A percentile compares a stretch with the other conserved stretches of the same genome.
These are phyloP conservation scores for Dictyostelium brefeldianum DNA, from an alignment of 78 protist genomes.

Conservation along the genomic window DNA sequence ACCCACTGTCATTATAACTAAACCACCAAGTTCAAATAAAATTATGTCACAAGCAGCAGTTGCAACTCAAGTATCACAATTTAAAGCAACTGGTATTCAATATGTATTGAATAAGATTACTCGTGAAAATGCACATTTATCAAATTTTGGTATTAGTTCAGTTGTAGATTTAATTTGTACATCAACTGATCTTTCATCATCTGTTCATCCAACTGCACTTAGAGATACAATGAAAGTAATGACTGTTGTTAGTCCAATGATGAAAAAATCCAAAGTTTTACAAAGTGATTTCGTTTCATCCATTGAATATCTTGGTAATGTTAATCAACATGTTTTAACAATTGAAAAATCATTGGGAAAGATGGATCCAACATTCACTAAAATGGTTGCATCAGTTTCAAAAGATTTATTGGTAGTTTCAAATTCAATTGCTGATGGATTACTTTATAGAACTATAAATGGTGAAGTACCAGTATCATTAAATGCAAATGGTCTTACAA, in stretches of 20 bases:
- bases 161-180: slow-evolving; percentile 35
- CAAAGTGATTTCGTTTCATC: slow-evolving; percentile 29
- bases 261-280: slow-evolving; percentile 8
- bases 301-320: slow-evolving; percentile 7
- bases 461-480: slow-evolving; percentile 51
- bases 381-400: background rate
- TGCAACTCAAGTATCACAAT: background rate
- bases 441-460: background rate
- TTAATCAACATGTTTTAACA: background rate
- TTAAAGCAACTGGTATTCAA: slow-evolving; percentile 25
- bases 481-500: slow-evolving; percentile 35
- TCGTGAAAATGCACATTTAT: background rate
- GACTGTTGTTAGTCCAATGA: background rate
- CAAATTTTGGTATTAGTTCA: slow-evolving; percentile 14
- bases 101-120: background rate
- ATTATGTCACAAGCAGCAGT: slow-evolving; percentile 12
- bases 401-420: background rate
- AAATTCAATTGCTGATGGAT: slow-evolving; percentile 23
- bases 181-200: slow-evolving; percentile 15
- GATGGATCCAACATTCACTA: background rate
- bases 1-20: background rate
- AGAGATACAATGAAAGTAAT: slow-evolving; percentile 13
- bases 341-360: background rate
- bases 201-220: background rate
- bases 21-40: background rate